phyloP scores from a whole-genome alignment of 345 rosid genomes.

The Capsella bursapastoris region DNA sequence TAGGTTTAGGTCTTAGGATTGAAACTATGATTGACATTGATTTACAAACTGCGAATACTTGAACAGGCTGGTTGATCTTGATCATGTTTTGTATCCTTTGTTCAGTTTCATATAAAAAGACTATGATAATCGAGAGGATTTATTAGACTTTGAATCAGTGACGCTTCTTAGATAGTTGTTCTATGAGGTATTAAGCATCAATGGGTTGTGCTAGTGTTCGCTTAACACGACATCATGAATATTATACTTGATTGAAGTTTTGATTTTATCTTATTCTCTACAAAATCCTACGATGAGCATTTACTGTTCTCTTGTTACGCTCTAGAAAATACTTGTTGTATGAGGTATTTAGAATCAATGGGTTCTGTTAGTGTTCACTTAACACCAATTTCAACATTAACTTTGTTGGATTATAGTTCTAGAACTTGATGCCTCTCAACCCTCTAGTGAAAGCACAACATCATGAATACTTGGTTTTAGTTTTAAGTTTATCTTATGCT shows the following conservation, averaged over 20 bases:
- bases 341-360: background rate
- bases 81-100: slow-evolving; percentile 10
- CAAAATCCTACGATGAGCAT: too few relatives aligned
- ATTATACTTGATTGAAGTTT: too few relatives aligned
- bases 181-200: background rate
- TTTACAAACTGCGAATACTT: background rate
- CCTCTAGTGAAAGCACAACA: background rate
- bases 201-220: background rate
- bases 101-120: background rate
- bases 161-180: background rate
- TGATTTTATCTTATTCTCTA: too few relatives aligned
- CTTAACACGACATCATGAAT: too few relatives aligned
- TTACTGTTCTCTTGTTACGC: too few relatives aligned
- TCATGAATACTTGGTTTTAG: background rate
- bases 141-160: background rate
- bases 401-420: background rate
- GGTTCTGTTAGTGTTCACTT: background rate
- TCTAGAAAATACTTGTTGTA: background rate
- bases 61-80: background rate
- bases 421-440: background rate
- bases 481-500: background rate
- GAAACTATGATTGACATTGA: background rate
- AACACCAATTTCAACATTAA: background rate
- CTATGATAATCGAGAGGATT: background rate
- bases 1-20: background rate